Conservation (phyloP, 148 eudicot species). For the Rhododendron williamsianum region DNA sequence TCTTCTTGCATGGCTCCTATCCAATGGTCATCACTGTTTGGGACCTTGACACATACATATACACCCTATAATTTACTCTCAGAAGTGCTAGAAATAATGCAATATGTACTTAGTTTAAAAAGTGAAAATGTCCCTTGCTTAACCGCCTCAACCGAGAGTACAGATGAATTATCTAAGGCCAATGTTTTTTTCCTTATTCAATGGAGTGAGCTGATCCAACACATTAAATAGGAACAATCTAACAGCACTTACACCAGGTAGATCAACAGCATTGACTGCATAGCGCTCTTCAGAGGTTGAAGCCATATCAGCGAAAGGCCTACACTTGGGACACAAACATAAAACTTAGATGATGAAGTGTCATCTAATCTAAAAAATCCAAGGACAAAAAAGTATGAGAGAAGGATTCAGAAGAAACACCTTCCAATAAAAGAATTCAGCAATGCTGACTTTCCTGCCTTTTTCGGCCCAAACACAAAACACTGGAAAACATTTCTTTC, state of each 20-base stretch:
- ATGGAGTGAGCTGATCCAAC: background rate
- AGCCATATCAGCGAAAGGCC: conserved; percentile 53
- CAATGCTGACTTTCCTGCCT: conserved; percentile 77
- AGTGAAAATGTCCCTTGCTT: conserved; percentile 3
- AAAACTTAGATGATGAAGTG: background rate
- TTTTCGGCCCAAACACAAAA: conserved; percentile 89
- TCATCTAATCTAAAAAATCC: background rate
- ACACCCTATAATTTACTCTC: background rate
- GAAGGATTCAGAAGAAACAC: conserved; percentile 20
- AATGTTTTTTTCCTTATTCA: background rate
- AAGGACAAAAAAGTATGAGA: background rate
- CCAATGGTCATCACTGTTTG: background rate
- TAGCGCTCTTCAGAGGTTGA: conserved; percentile 48
- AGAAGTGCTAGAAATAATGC: background rate
- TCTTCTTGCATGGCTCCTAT: too few relatives aligned
- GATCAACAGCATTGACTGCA: conserved; percentile 63
- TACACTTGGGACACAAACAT: conserved; percentile 17
- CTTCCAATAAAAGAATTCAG: conserved; percentile 74
- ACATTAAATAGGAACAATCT: background rate
- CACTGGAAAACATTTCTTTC: conserved; percentile 91
- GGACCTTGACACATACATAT: background rate
- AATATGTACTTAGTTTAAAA: background rate
- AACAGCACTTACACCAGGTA: conserved; percentile 41
- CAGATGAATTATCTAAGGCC: background rate
- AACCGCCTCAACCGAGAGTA: background rate